These are phyloP conservation scores for Coniochaeta pulveracea DNA, from an alignment of 2,329 filamentous ascomycete genomes.

Conservation along the genomic window DNA sequence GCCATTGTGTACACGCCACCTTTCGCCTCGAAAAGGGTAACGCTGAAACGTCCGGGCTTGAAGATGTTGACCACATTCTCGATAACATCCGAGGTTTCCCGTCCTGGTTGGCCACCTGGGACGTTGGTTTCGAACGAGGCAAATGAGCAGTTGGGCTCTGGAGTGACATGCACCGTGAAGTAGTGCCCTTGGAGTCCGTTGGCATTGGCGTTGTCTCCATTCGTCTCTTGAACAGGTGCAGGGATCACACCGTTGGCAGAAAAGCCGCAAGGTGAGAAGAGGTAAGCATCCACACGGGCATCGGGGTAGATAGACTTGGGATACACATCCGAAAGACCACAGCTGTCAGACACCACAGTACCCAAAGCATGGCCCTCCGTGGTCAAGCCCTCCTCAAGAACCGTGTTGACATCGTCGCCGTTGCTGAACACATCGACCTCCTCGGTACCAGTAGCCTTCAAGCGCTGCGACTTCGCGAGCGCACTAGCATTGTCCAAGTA, in stretches of 20 bases:
- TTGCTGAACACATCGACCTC: conserved; percentile 74
- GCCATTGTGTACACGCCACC: conserved; percentile 26
- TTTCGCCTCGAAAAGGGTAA: conserved; percentile 93
- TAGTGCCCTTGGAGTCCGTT: conserved; percentile 60
- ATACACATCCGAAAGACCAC: conserved; percentile 83
- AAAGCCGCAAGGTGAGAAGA: conserved; percentile 94
- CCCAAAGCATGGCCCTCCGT: conserved; percentile 92
- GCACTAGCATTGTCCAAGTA: conserved; percentile 67
- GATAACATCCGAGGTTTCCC: conserved; percentile 81
- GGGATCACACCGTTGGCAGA: conserved; percentile 95
- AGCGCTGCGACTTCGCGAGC: conserved; percentile 70
- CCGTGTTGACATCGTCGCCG: conserved; percentile 36
- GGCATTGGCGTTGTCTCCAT: conserved; percentile 29
- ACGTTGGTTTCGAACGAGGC: conserved; percentile 98
- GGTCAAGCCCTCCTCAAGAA: conserved; percentile 52
- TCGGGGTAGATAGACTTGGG: conserved; percentile 80
- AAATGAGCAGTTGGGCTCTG: conserved; percentile 93
- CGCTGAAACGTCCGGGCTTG: conserved; percentile 93
- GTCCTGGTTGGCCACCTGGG: conserved; percentile 68
- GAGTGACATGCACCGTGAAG: conserved; percentile 97
- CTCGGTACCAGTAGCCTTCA: conserved; percentile 45
- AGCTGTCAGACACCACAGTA: conserved; percentile 81
- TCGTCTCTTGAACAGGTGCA: conserved; percentile 43
- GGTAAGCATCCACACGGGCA: conserved; percentile 86
- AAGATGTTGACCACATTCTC: conserved; percentile 94